A percentile compares a stretch with the other conserved stretches of the same genome.
These are phyloP conservation scores for Adansonia rubrostipa DNA, from an alignment of 441 rosid genomes.

Conservation along the genomic window DNA sequence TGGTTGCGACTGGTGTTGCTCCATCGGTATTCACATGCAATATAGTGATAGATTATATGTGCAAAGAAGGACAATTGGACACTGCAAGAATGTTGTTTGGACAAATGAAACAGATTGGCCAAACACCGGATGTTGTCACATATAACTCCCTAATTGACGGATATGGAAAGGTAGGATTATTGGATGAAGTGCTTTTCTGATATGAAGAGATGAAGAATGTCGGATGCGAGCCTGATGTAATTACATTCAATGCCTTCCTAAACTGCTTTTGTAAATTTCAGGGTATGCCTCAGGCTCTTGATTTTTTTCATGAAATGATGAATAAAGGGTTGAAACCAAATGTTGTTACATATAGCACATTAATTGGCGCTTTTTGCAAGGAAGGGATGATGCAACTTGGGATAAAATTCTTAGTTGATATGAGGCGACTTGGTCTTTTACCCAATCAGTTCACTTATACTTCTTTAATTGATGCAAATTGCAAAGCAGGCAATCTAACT, in stretches of 20 bases:
- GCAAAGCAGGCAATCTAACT: conserved; percentile 52
- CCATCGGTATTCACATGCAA: conserved; percentile 66
- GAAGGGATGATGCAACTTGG: conserved; percentile 71
- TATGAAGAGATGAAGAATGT: conserved; percentile 65
- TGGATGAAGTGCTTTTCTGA: conserved; percentile 48
- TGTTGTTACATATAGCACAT: conserved; percentile 66
- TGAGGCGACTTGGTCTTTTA: conserved; percentile 61
- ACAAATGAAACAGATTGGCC: conserved; percentile 57
- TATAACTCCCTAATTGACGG: conserved; percentile 78
- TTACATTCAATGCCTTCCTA: conserved; percentile 62
- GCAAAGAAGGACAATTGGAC: conserved; percentile 63
- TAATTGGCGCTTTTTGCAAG: conserved; percentile 71
- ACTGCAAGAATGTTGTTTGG: conserved; percentile 52
- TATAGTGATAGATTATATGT: conserved; percentile 64
- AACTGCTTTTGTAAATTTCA: conserved; percentile 63
- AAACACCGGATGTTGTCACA: conserved; percentile 65
- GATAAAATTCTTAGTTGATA: conserved; percentile 59
- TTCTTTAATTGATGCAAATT: conserved; percentile 66
- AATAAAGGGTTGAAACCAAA: conserved; percentile 52
- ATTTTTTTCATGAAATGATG: conserved; percentile 58
- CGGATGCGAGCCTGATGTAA: conserved; percentile 57
- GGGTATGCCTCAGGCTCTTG: conserved; percentile 47
- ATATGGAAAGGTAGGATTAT: conserved; percentile 60
- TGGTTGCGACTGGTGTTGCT: conserved; percentile 56
- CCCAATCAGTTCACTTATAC: conserved; percentile 75